Evolutionary conservation across 371 early-diverging fungal genomes (phyloP), one percentile per base, ranked within the genome.

Genomic region (Choanephora cucurbitarum): DNA sequence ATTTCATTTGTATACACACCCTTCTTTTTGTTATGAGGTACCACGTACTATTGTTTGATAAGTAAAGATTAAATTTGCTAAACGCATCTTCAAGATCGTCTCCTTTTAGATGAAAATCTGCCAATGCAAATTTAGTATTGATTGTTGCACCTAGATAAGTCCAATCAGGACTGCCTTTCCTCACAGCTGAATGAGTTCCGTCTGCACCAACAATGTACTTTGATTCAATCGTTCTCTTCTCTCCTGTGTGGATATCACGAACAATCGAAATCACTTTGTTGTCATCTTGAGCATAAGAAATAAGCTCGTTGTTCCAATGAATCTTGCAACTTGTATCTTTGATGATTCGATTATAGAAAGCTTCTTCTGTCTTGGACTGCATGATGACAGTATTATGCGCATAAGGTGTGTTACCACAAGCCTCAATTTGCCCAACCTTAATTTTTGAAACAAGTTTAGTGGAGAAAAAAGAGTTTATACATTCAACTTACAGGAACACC

Each of bases 181-280:
- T 63, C 3, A 73, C 73, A 14, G 31, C 45, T 6, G 79, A 78
- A 48, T 75, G 79, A 5, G 52, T 53, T 18, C 79, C 79, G 45
- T 78, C 79, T 2, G 72, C 67, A n/a, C 73, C 75, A 1, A 78
- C 52, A 15, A 78, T 58, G 42, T 69, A 78, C 0, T 32, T 44
- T 19, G 71, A 69, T 24, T 41, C 23, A 9, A 75, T 44, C 5
- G 11, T 19, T 5, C 57, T 31, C 9, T 62, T 52, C 32, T 57
- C 32, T 5, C 48, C 43, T 1, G 53, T 57, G 5, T 37, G 8
- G 2, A 40, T 37, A 32, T 64, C 46, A 15, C 49, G 57, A 11
- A 63, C 49, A 0, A 34, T 44, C 1, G 67, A 66, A 4, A 42
- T 50, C 0, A 77, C 70, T 2, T 55, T 44, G 11, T 73, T 61